Evolutionary conservation across 2,329 filamentous ascomycete species (phyloP).

Genomic region (Penicillium verrucosum): DNA sequence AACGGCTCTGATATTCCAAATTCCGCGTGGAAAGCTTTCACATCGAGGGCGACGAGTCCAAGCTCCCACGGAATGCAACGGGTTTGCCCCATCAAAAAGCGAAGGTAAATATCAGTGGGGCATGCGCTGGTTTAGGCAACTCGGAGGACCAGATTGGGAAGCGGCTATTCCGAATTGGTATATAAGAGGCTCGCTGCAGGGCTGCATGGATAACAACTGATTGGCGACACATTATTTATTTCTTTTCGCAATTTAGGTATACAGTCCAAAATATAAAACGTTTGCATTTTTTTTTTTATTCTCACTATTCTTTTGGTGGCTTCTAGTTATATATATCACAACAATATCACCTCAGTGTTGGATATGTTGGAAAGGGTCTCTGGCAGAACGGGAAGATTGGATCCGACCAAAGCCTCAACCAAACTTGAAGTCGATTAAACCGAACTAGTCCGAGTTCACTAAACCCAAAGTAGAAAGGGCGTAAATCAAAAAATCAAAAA

Average conservation of each 20-base stretch:
- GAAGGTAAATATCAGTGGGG: neutral
- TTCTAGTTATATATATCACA: no score
- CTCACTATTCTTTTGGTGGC: no score
- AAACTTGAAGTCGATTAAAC: neutral
- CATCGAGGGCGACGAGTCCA: constrained; percentile 2
- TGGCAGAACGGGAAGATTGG: neutral
- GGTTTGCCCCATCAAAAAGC: constrained; percentile 17
- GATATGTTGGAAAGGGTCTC: neutral
- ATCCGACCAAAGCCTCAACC: neutral
- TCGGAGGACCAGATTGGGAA: constrained; percentile 10
- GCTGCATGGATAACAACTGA: constrained; percentile 6
- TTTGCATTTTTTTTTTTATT: no score
- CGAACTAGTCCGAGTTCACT: neutral
- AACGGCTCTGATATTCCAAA: constrained; percentile 8
- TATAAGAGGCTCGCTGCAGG: neutral
- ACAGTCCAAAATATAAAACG: no score
- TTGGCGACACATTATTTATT: neutral
- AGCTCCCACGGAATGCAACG: constrained; percentile 22
- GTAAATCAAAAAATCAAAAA: neutral
- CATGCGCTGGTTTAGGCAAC: constrained; percentile 9
- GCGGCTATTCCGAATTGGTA: constrained; percentile 6
- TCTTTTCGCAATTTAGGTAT: neutral
- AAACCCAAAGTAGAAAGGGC: neutral
- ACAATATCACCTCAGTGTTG: no score
- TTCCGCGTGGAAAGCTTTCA: constrained; percentile 7